Evolutionary conservation across 164 flowering plant genomes (phyloP).

Genomic region (Vitis labrusca): DNA sequence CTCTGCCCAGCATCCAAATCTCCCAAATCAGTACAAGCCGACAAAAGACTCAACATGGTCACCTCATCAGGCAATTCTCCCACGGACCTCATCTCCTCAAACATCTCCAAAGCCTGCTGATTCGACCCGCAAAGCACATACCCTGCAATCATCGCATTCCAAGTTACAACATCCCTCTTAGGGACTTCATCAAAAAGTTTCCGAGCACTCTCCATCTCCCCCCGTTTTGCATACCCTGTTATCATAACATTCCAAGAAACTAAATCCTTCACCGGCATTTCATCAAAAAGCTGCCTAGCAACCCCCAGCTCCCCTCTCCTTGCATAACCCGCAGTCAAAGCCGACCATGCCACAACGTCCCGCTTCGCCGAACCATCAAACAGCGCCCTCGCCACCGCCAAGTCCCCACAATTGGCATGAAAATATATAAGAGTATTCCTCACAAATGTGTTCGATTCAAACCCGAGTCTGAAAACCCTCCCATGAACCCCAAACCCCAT

Average conservation of each 20-base stretch:
- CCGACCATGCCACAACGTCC: slow-evolving; percentile 78
- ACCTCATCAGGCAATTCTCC: slow-evolving; percentile 63
- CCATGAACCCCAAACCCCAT: slow-evolving; percentile 59
- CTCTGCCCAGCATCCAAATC: slow-evolving; percentile 53
- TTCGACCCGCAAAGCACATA: slow-evolving; percentile 45
- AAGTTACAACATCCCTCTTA: slow-evolving; percentile 55
- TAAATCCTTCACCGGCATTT: slow-evolving; percentile 72
- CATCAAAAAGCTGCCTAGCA: slow-evolving; percentile 60
- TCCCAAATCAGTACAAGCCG: slow-evolving; percentile 60
- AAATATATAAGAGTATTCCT: slow-evolving; percentile 68
- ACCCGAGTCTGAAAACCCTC: slow-evolving; percentile 54
- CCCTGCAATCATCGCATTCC: slow-evolving; percentile 69
- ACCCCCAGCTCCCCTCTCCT: slow-evolving; percentile 49
- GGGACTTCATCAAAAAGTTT: slow-evolving; percentile 51
- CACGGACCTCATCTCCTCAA: slow-evolving; percentile 57
- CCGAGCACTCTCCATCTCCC: slow-evolving; percentile 66
- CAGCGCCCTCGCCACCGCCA: slow-evolving; percentile 44
- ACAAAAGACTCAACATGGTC: slow-evolving; percentile 60
- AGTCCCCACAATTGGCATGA: slow-evolving; percentile 72
- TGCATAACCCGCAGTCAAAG: slow-evolving; percentile 75
- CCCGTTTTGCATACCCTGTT: slow-evolving; percentile 62
- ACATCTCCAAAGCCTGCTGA: slow-evolving; percentile 50
- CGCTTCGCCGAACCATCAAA: slow-evolving; percentile 49
- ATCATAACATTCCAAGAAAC: slow-evolving; percentile 93
- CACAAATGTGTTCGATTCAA: slow-evolving; percentile 46